Evolutionary conservation across 768 basidiomycete species (phyloP).

Genomic region (Auricularia auricula-judae): DNA sequence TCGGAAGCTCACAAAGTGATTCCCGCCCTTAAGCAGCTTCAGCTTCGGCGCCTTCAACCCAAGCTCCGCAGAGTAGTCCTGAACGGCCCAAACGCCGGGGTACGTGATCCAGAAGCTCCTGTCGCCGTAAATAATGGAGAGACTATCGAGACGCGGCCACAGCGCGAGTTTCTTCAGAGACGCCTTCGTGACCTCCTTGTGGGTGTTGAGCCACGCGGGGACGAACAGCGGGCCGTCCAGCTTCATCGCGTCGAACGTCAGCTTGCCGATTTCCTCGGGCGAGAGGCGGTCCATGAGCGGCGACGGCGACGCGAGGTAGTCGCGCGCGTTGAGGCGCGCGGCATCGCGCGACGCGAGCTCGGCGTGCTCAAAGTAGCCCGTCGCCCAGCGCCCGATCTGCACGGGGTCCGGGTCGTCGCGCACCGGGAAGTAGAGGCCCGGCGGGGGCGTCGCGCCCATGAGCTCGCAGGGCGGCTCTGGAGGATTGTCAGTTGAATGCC

Average conservation of each 20-base stretch:
- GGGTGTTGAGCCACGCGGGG: background rate
- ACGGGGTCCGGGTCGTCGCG: background rate
- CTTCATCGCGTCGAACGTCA: background rate
- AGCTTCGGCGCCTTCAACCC: background rate
- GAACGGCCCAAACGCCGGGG: background rate
- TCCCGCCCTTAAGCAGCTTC: background rate
- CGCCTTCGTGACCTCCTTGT: background rate
- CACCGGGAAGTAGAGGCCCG: background rate
- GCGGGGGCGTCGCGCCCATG: background rate
- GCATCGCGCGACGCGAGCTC: background rate
- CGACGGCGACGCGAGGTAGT: background rate
- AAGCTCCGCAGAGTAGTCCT: background rate
- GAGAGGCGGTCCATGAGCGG: background rate
- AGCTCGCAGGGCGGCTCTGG: background rate
- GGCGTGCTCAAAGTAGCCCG: background rate
- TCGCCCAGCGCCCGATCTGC: background rate
- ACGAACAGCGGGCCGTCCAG: background rate
- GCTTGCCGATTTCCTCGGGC: background rate
- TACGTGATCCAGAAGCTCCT: background rate
- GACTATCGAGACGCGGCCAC: background rate
- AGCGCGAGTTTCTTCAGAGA: background rate
- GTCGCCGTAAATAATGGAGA: background rate
- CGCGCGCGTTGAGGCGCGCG: background rate
- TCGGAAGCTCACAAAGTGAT: background rate
- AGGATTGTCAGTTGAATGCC: background rate